These are phyloP conservation scores for Acacia melanoxylon DNA, from an alignment of 306 rosid genomes.

Conservation along the genomic window DNA sequence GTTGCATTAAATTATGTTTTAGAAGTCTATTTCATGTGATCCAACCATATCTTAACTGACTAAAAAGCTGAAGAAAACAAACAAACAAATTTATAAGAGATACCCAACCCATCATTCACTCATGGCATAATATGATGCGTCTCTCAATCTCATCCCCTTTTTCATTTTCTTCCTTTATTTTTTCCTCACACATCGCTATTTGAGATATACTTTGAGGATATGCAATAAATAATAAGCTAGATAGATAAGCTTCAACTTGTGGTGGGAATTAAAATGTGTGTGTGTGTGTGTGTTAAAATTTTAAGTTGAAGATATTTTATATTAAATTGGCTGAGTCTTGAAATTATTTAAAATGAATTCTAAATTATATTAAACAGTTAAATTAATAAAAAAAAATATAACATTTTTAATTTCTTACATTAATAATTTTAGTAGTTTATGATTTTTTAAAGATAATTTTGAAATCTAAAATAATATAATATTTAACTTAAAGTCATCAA, in stretches of 20 bases:
- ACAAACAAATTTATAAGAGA: constrained; percentile 31
- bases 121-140: constrained; percentile 20
- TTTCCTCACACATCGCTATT: constrained; percentile 19
- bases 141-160: constrained; percentile 26
- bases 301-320: neutral
- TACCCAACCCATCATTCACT: constrained; percentile 33
- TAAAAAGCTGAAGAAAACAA: constrained; percentile 19
- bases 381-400: neutral
- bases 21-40: constrained; percentile 36
- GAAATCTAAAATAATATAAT: neutral
- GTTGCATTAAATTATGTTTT: constrained; percentile 25
- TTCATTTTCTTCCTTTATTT: neutral
- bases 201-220: constrained; percentile 40
- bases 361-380: neutral
- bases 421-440: neutral
- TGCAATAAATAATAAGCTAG: constrained; percentile 17
- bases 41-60: constrained; percentile 41
- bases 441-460: neutral
- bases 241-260: constrained; percentile 33
- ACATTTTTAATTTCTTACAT: no score
- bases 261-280: constrained; percentile 23
- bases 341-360: neutral
- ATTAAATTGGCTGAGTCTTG: neutral
- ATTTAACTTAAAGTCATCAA: neutral
- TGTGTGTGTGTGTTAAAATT: neutral